Evolutionary conservation across 169 alveolate species (phyloP), one percentile per base, ranked within the genome.

Genomic region (Plasmodium ovale): DNA sequence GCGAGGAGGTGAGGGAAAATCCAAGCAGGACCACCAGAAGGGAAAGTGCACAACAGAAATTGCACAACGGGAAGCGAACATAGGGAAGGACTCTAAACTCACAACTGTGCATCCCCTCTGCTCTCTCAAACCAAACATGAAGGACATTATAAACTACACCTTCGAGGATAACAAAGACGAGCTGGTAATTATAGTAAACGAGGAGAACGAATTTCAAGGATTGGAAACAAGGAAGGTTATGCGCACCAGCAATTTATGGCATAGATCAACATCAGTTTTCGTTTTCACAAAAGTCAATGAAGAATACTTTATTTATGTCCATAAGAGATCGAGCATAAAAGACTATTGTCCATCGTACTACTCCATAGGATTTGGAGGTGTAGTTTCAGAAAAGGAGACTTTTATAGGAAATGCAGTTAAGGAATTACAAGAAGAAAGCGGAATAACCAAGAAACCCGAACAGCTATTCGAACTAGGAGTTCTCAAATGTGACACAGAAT

Each of bases 321-420:
- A 92, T 69, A 67, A 70, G 33, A 67, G 95, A n/a, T 74, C 93
- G 4, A 68, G 33, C 79, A 56, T 72, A 47, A 89, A 89, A 59
- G 93, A 70, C 21, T 89, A 89, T 39, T 92, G 92, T 58, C 94
- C 95, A 1, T 87, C 93, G n/a, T 92, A 92, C 49, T 68, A 79
- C 49, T 88, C 91, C 39, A 47, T 92, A 21, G 93, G 92, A 3
- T 92, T 92, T 82, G 95, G 95, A 4, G 95, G 95, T 1, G 94
- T 92, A 27, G 89, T 92, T n/a, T 56, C 95, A 25, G 79, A 60
- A 54, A 25, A 58, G 6, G 95, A 92, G 79, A 54, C 53, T 25
- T 89, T 60, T 72, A 23, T 90, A 25, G 72, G 71, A 6, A 87
- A 87, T 31, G 95, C 95, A 21, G 47, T 89, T 27, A 90, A 93